These are phyloP conservation scores for Diaporthe sp. DNA, from an alignment of 2,329 filamentous ascomycete species.

Conservation along the genomic window DNA sequence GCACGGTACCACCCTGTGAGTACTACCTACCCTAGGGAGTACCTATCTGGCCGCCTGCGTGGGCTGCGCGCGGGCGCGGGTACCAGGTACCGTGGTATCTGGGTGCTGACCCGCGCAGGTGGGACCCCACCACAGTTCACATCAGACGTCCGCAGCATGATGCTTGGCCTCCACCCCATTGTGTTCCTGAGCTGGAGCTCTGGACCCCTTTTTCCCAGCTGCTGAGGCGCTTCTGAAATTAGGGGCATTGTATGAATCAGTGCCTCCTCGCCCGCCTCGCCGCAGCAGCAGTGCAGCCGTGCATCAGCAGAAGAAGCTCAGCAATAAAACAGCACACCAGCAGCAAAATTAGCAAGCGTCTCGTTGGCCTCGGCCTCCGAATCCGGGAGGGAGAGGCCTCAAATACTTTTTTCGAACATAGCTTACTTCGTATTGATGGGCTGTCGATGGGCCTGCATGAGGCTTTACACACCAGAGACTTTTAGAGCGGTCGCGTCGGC, in stretches of 20 bases:
- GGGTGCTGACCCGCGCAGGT: conserved; percentile 22
- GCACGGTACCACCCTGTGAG: not conserved
- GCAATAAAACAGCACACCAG: not conserved
- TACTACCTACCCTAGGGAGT: not conserved
- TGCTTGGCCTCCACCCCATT: conserved; percentile 29
- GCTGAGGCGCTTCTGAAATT: conserved; percentile 33
- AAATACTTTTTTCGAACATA: not conserved
- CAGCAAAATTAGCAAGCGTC: not conserved
- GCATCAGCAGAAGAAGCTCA: not conserved
- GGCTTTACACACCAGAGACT: not conserved
- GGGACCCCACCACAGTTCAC: conserved; percentile 26
- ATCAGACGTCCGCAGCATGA: conserved; percentile 28
- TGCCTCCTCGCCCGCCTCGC: conserved; percentile 8
- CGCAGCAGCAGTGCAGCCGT: not conserved
- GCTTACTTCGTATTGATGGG: conserved; percentile 7
- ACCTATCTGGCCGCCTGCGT: not conserved
- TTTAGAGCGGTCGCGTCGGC: conserved; percentile 6
- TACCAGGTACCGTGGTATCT: not conserved
- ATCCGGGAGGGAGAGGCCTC: not conserved
- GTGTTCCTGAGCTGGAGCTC: conserved; percentile 31
- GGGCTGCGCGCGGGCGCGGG: conserved; percentile 2
- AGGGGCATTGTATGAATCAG: conserved; percentile 30
- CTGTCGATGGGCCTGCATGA: conserved; percentile 1
- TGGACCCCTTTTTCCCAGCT: conserved; percentile 17
- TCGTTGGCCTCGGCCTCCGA: conserved; percentile 20